Conservation (phyloP, 495 filamentous ascomycete genomes). For the Hapsidospora chrysogenum region DNA sequence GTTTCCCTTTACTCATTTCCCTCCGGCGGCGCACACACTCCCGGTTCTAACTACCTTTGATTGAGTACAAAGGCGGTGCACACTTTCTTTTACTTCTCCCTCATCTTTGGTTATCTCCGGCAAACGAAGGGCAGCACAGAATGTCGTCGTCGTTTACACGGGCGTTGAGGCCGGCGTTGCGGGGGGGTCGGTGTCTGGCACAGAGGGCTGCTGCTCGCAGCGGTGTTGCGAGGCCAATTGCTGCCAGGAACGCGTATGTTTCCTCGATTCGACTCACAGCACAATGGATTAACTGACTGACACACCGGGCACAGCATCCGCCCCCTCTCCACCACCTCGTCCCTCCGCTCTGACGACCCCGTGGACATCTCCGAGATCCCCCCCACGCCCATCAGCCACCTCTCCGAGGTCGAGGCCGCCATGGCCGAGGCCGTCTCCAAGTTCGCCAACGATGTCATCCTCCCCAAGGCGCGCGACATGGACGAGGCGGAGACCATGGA, state of each 20-base stretch:
- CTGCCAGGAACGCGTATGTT: slow-evolving; percentile 1
- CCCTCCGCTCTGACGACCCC: slow-evolving; percentile 29
- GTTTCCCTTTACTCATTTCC: neutral
- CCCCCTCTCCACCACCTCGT: slow-evolving; percentile 54
- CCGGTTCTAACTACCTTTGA: too few species aligned
- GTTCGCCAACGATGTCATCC: slow-evolving; percentile 74
- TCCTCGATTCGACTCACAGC: too few species aligned
- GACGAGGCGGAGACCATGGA: slow-evolving; percentile 96
- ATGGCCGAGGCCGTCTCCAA: slow-evolving; percentile 85
- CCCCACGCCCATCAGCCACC: slow-evolving; percentile 83
- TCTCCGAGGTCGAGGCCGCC: slow-evolving; percentile 76
- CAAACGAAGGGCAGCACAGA: too few species aligned
- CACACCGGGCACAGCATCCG: slow-evolving; percentile 26
- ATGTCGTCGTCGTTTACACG: slow-evolving; percentile 39
- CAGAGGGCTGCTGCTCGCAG: slow-evolving; percentile 20
- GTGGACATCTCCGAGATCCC: slow-evolving; percentile 52
- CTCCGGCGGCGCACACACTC: slow-evolving; percentile 4
- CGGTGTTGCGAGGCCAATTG: slow-evolving; percentile 9
- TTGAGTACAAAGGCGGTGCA: too few species aligned
- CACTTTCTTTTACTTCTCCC: neutral
- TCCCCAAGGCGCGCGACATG: slow-evolving; percentile 92
- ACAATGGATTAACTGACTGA: too few species aligned
- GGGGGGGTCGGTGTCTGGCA: slow-evolving; percentile 26
- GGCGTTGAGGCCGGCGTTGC: slow-evolving; percentile 50
- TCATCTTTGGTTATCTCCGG: neutral